phyloP scores from a whole-genome alignment of 2,329 filamentous ascomycete genomes.

The Aureobasidium sp. region DNA sequence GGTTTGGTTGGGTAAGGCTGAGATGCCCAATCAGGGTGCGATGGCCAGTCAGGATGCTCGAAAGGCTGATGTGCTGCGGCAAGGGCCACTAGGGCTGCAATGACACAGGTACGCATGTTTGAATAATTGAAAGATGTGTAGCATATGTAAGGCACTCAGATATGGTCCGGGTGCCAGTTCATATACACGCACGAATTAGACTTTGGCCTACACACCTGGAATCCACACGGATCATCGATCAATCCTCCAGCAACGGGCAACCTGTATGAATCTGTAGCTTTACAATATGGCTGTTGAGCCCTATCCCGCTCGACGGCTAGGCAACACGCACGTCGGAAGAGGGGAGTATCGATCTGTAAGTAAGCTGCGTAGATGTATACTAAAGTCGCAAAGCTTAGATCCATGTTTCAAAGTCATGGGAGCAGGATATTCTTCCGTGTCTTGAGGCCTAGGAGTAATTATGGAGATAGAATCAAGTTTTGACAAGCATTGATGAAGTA shows the following conservation, averaged over 20 bases:
- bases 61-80: neutral
- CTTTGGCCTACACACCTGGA: neutral
- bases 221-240: neutral
- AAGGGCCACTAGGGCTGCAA: neutral
- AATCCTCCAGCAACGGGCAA: neutral
- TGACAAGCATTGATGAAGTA: neutral
- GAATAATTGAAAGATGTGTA: neutral
- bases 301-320: neutral
- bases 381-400: neutral
- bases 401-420: neutral
- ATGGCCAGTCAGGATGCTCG: neutral
- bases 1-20: neutral
- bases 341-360: neutral
- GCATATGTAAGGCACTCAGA: neutral
- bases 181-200: neutral
- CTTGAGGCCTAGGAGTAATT: neutral
- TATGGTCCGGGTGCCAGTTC: neutral
- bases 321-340: neutral
- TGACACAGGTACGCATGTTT: neutral
- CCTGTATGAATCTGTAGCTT: too few species aligned
- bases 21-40: neutral
- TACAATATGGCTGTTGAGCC: neutral
- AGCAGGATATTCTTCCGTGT: neutral
- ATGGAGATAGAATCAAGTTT: neutral
- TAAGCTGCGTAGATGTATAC: constrained; percentile 6